A percentile compares a stretch with the other conserved stretches of the same genome.
These are phyloP conservation scores for Trichoderma reesei DNA, from an alignment of 495 filamentous ascomycete genomes.

Conservation along the genomic window DNA sequence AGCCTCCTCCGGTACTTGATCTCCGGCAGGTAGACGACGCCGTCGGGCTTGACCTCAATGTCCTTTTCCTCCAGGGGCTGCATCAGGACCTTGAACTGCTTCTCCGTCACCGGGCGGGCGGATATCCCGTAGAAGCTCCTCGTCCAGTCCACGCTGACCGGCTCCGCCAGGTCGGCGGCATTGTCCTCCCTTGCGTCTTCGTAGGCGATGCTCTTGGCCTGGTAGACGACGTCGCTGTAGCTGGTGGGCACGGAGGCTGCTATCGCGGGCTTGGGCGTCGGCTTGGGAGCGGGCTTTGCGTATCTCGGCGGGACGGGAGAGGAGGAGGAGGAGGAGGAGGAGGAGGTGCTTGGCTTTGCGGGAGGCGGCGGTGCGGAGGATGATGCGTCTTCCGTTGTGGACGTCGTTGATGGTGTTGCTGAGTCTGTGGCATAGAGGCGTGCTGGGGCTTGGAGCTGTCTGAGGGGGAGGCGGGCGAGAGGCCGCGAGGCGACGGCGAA, in stretches of 20 bases:
- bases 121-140: conserved; percentile 86
- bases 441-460: neutral
- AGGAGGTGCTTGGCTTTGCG: neutral
- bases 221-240: neutral
- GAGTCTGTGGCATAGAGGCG: conserved; percentile 4
- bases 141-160: conserved; percentile 69
- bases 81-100: conserved; percentile 62
- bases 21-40: conserved; percentile 92
- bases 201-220: neutral
- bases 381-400: neutral
- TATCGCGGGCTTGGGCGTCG: neutral
- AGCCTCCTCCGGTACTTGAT: conserved; percentile 96
- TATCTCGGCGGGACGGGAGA: no score
- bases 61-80: conserved; percentile 59
- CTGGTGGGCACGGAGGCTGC: neutral
- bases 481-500: neutral
- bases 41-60: conserved; percentile 93
- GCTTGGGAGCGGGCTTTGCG: neutral
- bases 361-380: neutral
- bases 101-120: conserved; percentile 61
- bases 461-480: neutral
- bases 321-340: no score
- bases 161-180: conserved; percentile 20
- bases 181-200: conserved; percentile 19
- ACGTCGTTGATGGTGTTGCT: neutral